Evolutionary conservation across 257 asterid genomes (phyloP), one percentile per base, ranked within the genome.

Genomic region (Cordia subcordata): DNA sequence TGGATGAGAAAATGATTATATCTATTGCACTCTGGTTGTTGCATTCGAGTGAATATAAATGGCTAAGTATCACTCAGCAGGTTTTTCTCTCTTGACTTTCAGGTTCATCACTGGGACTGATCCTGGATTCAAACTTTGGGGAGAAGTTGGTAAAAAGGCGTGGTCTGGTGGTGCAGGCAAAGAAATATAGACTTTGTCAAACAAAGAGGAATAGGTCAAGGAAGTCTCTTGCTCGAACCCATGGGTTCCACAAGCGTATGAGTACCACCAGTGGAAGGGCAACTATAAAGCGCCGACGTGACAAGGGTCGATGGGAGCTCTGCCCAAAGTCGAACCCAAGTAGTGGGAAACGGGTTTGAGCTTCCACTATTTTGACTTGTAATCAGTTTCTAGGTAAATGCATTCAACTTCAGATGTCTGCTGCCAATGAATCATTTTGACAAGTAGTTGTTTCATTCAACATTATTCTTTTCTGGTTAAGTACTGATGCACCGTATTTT

Each of bases 211-310:
- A 85, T 51, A 81, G 95, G 60, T 86, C 98, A 22, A 75, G 98
- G 58, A 92, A 92, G 74, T 88, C 98, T 0, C 79, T 92, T 59
- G 96, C 98, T 52, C 71, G 98, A 33, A 88, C 96, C 3, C 96
- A 88, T 53, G 98, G 98, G n/a, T 92, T 92, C 53, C 86, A 94
- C 49, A 81, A 71, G 81, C 90, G 95, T 39, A 92, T 88, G 98
- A 84, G 96, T 51, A 92, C 98, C 60, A 86, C 94, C n/a, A 66
- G 76, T 13, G 96, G 98, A 52, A 65, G 93, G 58, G 94, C 94
- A 16, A 61, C 75, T 20, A 72, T 92, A 39, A 77, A 63, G 80
- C 94, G 94, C 4, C 71, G 96, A 10, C 95, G 98, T 40, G 94
- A 85, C 37, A 92, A 92, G 84, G 98, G 96, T 16, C 77, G 96